phyloP scores from a whole-genome alignment of 495 filamentous ascomycete genomes.

The Xylaria longipes region DNA sequence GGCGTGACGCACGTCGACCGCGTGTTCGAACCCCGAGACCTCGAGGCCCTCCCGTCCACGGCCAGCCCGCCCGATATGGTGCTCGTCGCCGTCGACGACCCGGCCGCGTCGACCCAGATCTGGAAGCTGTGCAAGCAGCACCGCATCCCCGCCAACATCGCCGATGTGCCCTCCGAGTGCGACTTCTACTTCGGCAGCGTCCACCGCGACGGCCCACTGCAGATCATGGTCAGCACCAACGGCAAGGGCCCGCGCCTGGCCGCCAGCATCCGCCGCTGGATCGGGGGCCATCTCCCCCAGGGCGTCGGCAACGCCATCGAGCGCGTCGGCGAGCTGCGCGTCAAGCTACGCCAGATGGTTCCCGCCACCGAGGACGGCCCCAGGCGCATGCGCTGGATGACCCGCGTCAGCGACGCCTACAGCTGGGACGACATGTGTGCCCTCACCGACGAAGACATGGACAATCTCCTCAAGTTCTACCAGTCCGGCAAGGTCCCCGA shows the following conservation, averaged over 20 bases:
- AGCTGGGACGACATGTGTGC: constrained; percentile 82
- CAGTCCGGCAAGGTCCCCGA: constrained; percentile 54
- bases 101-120: constrained; percentile 80
- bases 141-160: constrained; percentile 90
- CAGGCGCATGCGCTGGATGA: constrained; percentile 97
- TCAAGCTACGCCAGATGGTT: constrained; percentile 78
- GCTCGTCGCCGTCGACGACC: constrained; percentile 90
- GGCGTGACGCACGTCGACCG: constrained; percentile 82
- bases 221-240: constrained; percentile 98
- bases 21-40: constrained; percentile 79
- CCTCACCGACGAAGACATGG: constrained; percentile 87
- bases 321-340: constrained; percentile 79
- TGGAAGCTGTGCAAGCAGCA: constrained; percentile 90
- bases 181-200: constrained; percentile 98
- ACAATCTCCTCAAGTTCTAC: constrained; percentile 74
- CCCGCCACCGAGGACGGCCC: constrained; percentile 75
- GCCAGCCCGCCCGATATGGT: constrained; percentile 67
- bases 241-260: constrained; percentile 94
- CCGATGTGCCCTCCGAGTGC: constrained; percentile 95
- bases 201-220: constrained; percentile 91
- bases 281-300: constrained; percentile 74
- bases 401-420: constrained; percentile 86
- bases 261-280: constrained; percentile 81
- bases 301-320: constrained; percentile 84
- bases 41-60: constrained; percentile 58